Evolutionary conservation across 2,329 filamentous ascomycete species (phyloP), one percentile per base, ranked within the genome.

Genomic region (Aspergillus carbonarius): DNA sequence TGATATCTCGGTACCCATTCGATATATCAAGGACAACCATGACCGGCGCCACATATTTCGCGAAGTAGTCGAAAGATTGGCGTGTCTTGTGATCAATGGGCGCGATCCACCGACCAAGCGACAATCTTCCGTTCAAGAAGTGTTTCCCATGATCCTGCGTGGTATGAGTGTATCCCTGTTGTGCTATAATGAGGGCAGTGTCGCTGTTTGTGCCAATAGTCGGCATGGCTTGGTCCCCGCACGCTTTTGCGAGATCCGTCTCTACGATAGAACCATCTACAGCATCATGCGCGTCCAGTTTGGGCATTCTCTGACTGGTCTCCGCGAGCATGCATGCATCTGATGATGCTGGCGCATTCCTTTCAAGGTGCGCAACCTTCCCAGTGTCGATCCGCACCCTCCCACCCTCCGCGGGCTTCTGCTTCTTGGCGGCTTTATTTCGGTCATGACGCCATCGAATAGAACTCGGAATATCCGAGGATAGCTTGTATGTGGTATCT

Each of bases 1-100:
- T 58, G 2, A 72, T 50, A 47, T 70, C 60, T 13, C 70, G 68
- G 51, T 68, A 72, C 15, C 70, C 70, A 60, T 72, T 72, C 10
- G 63, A 63, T 25, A 66, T 57, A 40, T 72, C 70, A 5, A 72
- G 58, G 2, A 70, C 60, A 5, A 70, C 67, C 70, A 71, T 70
- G 17, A 70, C 66, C 3, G 70, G 67, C 1, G 70, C 69, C 18
- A 72, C 64, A 13, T 69, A 58, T 17, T 58, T 37, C 2, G 70
- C 67, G 55, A 72, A 67, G 27, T 67, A 63, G 12, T 61, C 61
- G 34, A 67, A 59, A 0, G 59, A 40, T 58, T 63, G 62, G 4
- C 63, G 63, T 5, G 42, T 49, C 12, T 54, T 40, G 5, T 62
- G 10, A 25, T 46, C 49, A 23, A 65, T 34, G 2, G 59, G 57